Evolutionary conservation across 2,329 filamentous ascomycete species (phyloP).

Genomic region (Apiospora aurea): DNA sequence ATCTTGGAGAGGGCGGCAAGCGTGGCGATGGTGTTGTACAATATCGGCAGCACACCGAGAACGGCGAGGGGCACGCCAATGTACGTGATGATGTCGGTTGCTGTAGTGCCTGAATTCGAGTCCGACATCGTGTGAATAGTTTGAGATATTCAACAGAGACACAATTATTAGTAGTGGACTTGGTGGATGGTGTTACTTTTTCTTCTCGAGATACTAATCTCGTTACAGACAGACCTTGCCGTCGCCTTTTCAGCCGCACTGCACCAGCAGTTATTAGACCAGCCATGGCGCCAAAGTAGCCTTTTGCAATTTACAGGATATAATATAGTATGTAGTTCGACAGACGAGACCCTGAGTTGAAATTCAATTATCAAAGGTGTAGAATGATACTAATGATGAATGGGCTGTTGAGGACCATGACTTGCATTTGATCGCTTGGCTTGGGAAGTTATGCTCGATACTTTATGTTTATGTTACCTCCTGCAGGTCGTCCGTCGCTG

Average conservation of each 20-base stretch:
- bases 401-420: not conserved
- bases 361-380: not conserved
- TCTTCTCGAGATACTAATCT: not conserved
- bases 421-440: not conserved
- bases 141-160: not conserved
- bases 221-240: not conserved
- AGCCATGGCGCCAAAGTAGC: not conserved
- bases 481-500: not conserved
- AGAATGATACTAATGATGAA: not conserved
- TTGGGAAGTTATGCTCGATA: not conserved
- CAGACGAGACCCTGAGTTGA: not conserved
- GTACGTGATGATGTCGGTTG: constrained; percentile 61
- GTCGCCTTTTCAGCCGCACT: constrained; percentile 32
- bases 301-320: not conserved
- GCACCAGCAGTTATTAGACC: not conserved
- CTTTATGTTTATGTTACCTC: not conserved
- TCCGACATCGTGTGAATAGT: constrained; percentile 14
- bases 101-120: constrained; percentile 34
- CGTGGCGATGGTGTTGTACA: constrained; percentile 70
- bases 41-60: constrained; percentile 67
- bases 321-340: no score
- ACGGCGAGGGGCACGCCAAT: constrained; percentile 65
- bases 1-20: constrained; percentile 67
- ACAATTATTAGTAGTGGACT: not conserved
- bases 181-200: not conserved